Percentiles rank a stretch among this genome's conserved stretches.
phyloP scores from a whole-genome alignment of 164 flowering plant genomes.

The Aristolochia californica region DNA sequence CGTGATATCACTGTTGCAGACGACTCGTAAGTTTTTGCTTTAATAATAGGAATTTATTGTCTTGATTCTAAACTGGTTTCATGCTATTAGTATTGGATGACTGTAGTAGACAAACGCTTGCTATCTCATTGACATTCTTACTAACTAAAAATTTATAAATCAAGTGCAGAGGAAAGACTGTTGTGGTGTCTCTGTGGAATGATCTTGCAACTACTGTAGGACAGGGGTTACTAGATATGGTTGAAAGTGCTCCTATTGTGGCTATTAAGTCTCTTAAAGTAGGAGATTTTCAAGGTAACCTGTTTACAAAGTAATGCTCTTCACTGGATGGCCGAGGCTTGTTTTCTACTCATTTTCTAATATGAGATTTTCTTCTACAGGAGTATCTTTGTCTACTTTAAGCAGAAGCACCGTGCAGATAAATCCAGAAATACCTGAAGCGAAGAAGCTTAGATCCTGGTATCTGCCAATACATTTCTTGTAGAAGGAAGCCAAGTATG shows the following conservation, averaged over 20 bases:
- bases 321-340: background rate
- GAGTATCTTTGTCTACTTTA: conserved; percentile 67
- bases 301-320: background rate
- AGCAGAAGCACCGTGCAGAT: conserved; percentile 48
- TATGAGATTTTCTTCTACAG: conserved; percentile 23
- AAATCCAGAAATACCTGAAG: conserved; percentile 82
- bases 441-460: conserved; percentile 71
- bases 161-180: conserved; percentile 71
- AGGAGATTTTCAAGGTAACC: conserved; percentile 80
- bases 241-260: conserved; percentile 61
- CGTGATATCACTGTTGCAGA: conserved; percentile 92
- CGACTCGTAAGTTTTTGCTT: conserved; percentile 49
- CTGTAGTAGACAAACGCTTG: background rate
- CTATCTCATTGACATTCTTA: background rate
- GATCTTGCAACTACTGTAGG: conserved; percentile 79
- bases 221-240: conserved; percentile 69
- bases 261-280: conserved; percentile 83
- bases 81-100: background rate
- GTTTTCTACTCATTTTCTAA: background rate
- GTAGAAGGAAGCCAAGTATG: too few relatives aligned
- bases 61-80: background rate
- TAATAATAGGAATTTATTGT: background rate
- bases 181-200: conserved; percentile 83
- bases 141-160: background rate
- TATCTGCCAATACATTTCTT: conserved; percentile 3